phyloP scores from a whole-genome alignment of 768 basidiomycete genomes.

The Amanita molliuscula region DNA sequence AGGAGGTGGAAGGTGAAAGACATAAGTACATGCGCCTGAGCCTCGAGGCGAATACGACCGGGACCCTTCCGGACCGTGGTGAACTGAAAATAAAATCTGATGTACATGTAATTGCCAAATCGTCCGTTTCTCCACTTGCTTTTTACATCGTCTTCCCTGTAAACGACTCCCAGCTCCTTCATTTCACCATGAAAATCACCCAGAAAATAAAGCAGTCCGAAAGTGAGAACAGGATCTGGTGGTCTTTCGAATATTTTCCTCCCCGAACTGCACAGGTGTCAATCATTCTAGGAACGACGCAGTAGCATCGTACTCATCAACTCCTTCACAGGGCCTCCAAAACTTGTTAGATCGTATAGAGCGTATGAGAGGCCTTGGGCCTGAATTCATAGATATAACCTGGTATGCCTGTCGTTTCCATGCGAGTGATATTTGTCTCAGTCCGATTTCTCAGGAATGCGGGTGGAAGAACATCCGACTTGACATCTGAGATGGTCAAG shows the following conservation, averaged over 20 bases:
- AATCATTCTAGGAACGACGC: neutral
- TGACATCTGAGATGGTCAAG: slow-evolving; percentile 90
- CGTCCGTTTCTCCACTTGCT: slow-evolving; percentile 8
- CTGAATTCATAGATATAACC: slow-evolving; percentile 98
- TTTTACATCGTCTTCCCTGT: slow-evolving; percentile 13
- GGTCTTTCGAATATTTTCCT: slow-evolving; percentile 99
- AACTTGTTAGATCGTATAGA: slow-evolving; percentile 98
- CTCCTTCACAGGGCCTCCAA: slow-evolving; percentile 62
- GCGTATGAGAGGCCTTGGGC: slow-evolving; percentile 90
- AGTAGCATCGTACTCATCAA: neutral
- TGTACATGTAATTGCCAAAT: neutral
- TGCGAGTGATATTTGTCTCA: neutral
- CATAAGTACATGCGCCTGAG: neutral
- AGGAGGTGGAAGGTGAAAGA: neutral
- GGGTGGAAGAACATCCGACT: slow-evolving; percentile 88
- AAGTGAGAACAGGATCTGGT: slow-evolving; percentile 85
- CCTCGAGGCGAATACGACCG: neutral
- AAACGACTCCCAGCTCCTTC: slow-evolving; percentile 12
- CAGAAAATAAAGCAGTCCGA: slow-evolving; percentile 84
- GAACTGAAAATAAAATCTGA: neutral
- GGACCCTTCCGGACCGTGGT: neutral
- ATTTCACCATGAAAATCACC: slow-evolving; percentile 77
- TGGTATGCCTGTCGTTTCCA: slow-evolving; percentile 39
- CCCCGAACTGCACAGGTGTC: slow-evolving; percentile 86
- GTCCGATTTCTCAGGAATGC: slow-evolving; percentile 65